These are phyloP conservation scores for Talaromyces sp. DNA, from an alignment of 2,329 filamentous ascomycete species.

Conservation along the genomic window DNA sequence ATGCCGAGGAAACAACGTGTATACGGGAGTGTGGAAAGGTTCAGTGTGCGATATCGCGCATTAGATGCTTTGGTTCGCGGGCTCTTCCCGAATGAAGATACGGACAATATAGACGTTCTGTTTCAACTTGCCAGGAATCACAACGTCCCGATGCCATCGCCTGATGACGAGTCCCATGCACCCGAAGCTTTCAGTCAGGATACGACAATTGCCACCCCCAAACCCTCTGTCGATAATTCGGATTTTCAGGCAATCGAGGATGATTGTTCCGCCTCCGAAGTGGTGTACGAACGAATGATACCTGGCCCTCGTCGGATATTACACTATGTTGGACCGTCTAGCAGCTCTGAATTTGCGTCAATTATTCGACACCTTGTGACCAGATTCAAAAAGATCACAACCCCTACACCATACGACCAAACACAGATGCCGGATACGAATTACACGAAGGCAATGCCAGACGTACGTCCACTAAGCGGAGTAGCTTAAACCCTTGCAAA, in stretches of 20 bases:
- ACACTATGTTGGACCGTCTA: conserved; percentile 18
- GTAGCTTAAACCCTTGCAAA: neutral
- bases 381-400: conserved; percentile 11
- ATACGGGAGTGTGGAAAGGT: conserved; percentile 16
- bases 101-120: conserved; percentile 13
- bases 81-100: conserved; percentile 17
- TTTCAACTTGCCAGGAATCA: conserved; percentile 14
- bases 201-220: neutral
- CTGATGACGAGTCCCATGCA: conserved; percentile 14
- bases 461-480: neutral
- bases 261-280: conserved; percentile 8
- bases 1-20: conserved; percentile 18
- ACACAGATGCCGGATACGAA: neutral
- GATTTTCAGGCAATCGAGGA: neutral
- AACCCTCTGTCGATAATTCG: neutral
- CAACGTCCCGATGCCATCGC: conserved; percentile 16
- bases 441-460: neutral
- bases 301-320: conserved; percentile 13
- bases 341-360: conserved; percentile 16
- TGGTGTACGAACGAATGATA: conserved; percentile 15
- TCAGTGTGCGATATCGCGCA: conserved; percentile 17
- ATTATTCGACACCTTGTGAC: conserved; percentile 17
- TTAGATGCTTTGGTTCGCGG: conserved; percentile 18
- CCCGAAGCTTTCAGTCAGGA: conserved; percentile 16
- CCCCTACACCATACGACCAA: neutral